phyloP scores from a whole-genome alignment of 2,329 filamentous ascomycete genomes.

The Cladobotryum mycophilum region DNA sequence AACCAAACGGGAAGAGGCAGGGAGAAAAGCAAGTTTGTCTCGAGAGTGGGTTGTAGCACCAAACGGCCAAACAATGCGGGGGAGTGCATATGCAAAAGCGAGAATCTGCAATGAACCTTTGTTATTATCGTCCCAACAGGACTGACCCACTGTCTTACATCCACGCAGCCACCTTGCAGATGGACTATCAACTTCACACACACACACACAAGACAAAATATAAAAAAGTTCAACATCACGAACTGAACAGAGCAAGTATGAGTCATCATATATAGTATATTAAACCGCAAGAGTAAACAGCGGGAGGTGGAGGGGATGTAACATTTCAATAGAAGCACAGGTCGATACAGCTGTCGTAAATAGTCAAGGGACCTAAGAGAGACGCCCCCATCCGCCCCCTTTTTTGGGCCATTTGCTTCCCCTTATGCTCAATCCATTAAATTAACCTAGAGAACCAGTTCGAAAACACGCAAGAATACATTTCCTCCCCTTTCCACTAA shows the following conservation, averaged over 20 bases:
- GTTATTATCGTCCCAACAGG: not conserved
- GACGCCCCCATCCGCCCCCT: not conserved
- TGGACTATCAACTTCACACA: no score
- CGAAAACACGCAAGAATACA: not conserved
- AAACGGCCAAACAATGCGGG: no score
- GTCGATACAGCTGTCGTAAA: not conserved
- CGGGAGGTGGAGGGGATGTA: not conserved
- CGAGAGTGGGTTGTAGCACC: no score
- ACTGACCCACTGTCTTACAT: not conserved
- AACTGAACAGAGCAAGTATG: no score
- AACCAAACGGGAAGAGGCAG: not conserved
- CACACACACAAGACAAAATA: no score
- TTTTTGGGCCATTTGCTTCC: not conserved
- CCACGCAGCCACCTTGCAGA: no score
- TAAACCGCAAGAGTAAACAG: slow-evolving; percentile 16
- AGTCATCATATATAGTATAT: not conserved
- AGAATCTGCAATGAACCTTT: no score
- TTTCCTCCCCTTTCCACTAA: not conserved
- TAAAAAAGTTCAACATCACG: no score
- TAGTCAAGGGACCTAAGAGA: not conserved
- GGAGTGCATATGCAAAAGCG: no score
- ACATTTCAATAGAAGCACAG: not conserved
- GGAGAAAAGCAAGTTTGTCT: not conserved
- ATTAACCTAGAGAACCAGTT: not conserved
- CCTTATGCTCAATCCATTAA: not conserved